phyloP scores from a whole-genome alignment of 305 asterid genomes.

The Fraxinus angustifolia region DNA sequence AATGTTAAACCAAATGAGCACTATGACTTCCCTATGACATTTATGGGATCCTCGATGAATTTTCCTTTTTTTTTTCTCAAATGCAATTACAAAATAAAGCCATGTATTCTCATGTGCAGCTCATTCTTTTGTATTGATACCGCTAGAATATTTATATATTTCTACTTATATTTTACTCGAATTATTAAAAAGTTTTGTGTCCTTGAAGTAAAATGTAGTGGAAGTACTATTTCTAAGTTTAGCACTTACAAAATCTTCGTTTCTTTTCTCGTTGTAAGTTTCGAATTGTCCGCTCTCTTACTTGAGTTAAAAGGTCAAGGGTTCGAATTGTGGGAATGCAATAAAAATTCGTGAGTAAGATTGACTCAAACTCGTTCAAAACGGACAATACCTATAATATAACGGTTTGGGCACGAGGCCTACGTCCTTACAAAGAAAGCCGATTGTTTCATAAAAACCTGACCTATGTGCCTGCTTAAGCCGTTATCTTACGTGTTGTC shows the following conservation, averaged over 20 bases:
- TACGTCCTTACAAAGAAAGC: too few species aligned
- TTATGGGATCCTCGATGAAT: neutral
- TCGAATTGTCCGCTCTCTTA: neutral
- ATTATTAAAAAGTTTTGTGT: neutral
- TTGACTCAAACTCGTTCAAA: neutral
- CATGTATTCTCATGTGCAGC: neutral
- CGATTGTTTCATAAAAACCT: neutral
- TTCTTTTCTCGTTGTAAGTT: neutral
- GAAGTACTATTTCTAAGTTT: neutral
- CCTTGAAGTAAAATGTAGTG: neutral
- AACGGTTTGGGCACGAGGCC: neutral
- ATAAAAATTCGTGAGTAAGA: neutral
- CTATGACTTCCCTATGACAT: neutral
- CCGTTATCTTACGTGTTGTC: neutral
- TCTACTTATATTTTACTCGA: neutral
- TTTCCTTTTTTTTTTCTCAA: neutral
- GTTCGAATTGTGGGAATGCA: neutral
- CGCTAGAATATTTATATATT: too few species aligned
- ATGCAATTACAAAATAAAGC: neutral
- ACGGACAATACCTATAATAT: too few species aligned
- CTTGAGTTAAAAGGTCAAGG: too few species aligned
- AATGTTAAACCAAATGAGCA: neutral
- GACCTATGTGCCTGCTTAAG: neutral
- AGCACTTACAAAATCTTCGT: neutral
- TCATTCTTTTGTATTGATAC: neutral